A percentile compares a stretch with the other conserved stretches of the same genome.
These are phyloP conservation scores for Naganishia randhawae DNA, from an alignment of 768 basidiomycete species.

Conservation along the genomic window DNA sequence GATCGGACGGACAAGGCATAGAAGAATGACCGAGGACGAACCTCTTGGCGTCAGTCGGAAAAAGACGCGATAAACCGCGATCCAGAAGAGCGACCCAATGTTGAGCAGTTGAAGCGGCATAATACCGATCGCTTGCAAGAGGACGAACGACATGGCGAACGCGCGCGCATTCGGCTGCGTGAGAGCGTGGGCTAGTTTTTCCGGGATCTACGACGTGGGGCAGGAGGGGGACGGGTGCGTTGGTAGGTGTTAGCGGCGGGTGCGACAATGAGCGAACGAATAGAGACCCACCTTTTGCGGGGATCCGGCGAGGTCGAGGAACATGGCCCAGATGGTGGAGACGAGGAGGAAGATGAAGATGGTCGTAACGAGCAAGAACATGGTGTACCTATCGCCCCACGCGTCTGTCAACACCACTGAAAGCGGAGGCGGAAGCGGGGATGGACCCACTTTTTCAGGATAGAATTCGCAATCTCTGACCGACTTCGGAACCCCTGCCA, in stretches of 20 bases:
- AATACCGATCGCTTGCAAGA: slow-evolving; percentile 70
- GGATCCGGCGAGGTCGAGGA: slow-evolving; percentile 84
- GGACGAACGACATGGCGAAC: slow-evolving; percentile 57
- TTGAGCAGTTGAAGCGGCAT: slow-evolving; percentile 95
- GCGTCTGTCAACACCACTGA: not conserved
- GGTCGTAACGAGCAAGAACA: slow-evolving; percentile 86
- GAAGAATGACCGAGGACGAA: slow-evolving; percentile 44
- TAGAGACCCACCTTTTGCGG: slow-evolving; percentile 63
- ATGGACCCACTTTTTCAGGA: slow-evolving; percentile 82
- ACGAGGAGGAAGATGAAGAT: slow-evolving; percentile 91
- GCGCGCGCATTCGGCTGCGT: slow-evolving; percentile 59
- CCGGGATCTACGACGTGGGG: slow-evolving; percentile 59
- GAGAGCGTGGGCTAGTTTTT: slow-evolving; percentile 80
- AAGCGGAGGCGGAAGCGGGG: not conserved
- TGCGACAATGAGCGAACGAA: not conserved
- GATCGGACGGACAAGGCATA: not conserved
- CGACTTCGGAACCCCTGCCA: slow-evolving; percentile 84
- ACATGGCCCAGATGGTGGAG: slow-evolving; percentile 84
- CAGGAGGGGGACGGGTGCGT: too few species aligned
- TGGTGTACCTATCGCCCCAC: slow-evolving; percentile 66
- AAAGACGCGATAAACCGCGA: slow-evolving; percentile 68
- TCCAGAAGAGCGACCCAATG: slow-evolving; percentile 78
- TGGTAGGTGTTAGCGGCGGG: not conserved
- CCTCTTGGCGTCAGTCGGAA: slow-evolving; percentile 87
- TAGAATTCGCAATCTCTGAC: slow-evolving; percentile 87